Percentiles rank a stretch among this genome's conserved stretches.
These are phyloP conservation scores for Lachnellula cervina DNA, from an alignment of 2,329 filamentous ascomycete species.

Conservation along the genomic window DNA sequence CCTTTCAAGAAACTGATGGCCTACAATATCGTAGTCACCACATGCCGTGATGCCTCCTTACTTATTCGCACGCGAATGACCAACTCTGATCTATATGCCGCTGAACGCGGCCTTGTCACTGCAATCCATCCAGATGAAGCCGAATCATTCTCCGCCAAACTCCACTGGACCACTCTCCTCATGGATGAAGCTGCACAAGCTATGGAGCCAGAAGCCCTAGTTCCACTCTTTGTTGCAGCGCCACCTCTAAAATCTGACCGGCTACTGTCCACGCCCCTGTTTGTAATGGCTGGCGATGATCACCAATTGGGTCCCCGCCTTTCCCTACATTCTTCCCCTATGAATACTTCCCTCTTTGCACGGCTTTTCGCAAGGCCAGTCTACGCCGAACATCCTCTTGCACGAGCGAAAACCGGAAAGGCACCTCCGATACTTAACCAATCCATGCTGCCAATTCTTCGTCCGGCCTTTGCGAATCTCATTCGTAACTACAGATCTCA, in stretches of 20 bases:
- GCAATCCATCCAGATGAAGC: slow-evolving; percentile 13
- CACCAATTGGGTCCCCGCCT: slow-evolving; percentile 17
- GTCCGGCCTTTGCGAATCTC: slow-evolving; percentile 19
- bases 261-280: slow-evolving; percentile 8
- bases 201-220: slow-evolving; percentile 17
- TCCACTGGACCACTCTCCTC: slow-evolving; percentile 18
- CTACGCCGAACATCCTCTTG: slow-evolving; percentile 16
- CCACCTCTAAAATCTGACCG: slow-evolving; percentile 6
- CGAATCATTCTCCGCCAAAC: background rate
- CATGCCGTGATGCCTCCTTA: slow-evolving; percentile 16
- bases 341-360: slow-evolving; percentile 17
- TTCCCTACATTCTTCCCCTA: slow-evolving; percentile 9
- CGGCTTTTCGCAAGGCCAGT: slow-evolving; percentile 14
- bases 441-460: slow-evolving; percentile 16
- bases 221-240: slow-evolving; percentile 15
- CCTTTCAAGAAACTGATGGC: slow-evolving; percentile 15
- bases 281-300: slow-evolving; percentile 19
- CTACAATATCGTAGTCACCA: slow-evolving; percentile 17
- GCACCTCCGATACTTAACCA: slow-evolving; percentile 8
- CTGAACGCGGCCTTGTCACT: slow-evolving; percentile 8
- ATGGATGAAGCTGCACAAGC: slow-evolving; percentile 21
- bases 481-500: slow-evolving; percentile 21
- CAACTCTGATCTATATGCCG: slow-evolving; percentile 12
- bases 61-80: slow-evolving; percentile 16
- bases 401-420: slow-evolving; percentile 12